These are phyloP conservation scores for Xylaria sp. DNA, from an alignment of 2,329 filamentous ascomycete genomes.

Conservation along the genomic window DNA sequence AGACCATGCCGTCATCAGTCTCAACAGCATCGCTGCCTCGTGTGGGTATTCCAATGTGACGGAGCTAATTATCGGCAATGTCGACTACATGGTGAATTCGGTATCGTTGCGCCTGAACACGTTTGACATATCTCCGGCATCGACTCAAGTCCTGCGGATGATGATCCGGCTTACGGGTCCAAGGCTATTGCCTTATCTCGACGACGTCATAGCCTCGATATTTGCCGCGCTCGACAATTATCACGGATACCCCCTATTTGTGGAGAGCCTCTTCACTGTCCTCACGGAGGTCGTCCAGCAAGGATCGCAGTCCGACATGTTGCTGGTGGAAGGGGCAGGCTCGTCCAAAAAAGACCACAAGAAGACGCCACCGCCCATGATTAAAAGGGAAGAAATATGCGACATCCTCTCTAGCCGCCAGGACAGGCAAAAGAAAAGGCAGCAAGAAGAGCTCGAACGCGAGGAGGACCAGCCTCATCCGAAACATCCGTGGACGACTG, in stretches of 20 bases:
- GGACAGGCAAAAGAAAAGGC: conserved; percentile 43
- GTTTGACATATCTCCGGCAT: conserved; percentile 88
- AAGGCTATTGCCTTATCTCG: conserved; percentile 79
- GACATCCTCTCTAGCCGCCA: conserved; percentile 67
- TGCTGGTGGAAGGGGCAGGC: conserved; percentile 49
- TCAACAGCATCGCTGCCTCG: conserved; percentile 76
- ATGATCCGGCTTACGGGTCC: conserved; percentile 89
- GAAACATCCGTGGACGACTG: conserved; percentile 40
- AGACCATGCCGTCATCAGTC: conserved; percentile 77
- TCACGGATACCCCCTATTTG: conserved; percentile 86
- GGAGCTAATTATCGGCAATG: conserved; percentile 83
- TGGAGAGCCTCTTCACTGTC: conserved; percentile 82
- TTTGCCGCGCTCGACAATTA: conserved; percentile 94
- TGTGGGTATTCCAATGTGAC: conserved; percentile 77
- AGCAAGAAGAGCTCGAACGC: conserved; percentile 38
- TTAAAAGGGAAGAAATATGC: conserved; percentile 49
- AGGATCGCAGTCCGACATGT: conserved; percentile 63
- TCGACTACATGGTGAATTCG: conserved; percentile 95
- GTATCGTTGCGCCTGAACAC: conserved; percentile 87
- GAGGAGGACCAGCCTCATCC: conserved; percentile 39
- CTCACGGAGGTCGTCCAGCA: conserved; percentile 83
- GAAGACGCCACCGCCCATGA: conserved; percentile 39
- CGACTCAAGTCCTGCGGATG: conserved; percentile 89
- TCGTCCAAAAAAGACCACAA: conserved; percentile 44
- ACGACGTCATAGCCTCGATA: conserved; percentile 88